Base-by-base conservation (phyloP, 352 stramenopile genomes). In the Blastocystis sp. region DNA sequence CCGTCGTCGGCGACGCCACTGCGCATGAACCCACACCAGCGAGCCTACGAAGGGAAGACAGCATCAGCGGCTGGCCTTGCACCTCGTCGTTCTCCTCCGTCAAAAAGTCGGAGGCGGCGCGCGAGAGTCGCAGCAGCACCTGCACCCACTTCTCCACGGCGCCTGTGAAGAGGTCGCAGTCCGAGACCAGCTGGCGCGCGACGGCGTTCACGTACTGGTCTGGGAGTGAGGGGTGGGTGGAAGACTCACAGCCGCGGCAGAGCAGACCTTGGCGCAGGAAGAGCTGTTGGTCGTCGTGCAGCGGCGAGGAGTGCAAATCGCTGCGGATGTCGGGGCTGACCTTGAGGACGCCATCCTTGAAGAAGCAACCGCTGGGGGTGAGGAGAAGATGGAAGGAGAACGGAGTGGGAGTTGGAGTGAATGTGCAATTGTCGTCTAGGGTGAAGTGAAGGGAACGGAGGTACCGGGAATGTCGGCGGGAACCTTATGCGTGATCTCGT, bases 321-420 rank as follows among this genome's bases (percentile, higher is more conserved):
- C 43, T 62, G 17, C 61, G 74, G 69, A 84, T 84, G 5, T 48
- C 56, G 17, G 74, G 28, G 45, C 38, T 56, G 5, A 84, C 61
- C 56, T 84, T 84, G 53, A 84, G 67, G 38, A 84, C 69, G 38
- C 74, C 74, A 3, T 84, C 74, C 53, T 84, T 23, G 17, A 41
- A 66, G 9, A 84, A 45, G 53, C 74, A 84, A n/a, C 74, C 74
- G 34, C 74, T 84, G 69, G 23, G 56, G 2, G 23, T 66, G 45
- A 84, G 38, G 21, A 59, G n/a, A 21, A 2, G 1, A 69, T 2
- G 38, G 5, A n/a, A 48, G 7, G 28, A 53, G 2, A 48, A 84
- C 74, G 74, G 21, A 53, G 56, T 62, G 2, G 53, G 28, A 28
- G 28, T 17, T 3, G 74, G 74, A 41, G 19, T 52, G 34, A 84